A percentile compares a stretch with the other conserved stretches of the same genome.
phyloP scores from a whole-genome alignment of 1,284 basidiomycete species.

The Phellinidium pouzarii region DNA sequence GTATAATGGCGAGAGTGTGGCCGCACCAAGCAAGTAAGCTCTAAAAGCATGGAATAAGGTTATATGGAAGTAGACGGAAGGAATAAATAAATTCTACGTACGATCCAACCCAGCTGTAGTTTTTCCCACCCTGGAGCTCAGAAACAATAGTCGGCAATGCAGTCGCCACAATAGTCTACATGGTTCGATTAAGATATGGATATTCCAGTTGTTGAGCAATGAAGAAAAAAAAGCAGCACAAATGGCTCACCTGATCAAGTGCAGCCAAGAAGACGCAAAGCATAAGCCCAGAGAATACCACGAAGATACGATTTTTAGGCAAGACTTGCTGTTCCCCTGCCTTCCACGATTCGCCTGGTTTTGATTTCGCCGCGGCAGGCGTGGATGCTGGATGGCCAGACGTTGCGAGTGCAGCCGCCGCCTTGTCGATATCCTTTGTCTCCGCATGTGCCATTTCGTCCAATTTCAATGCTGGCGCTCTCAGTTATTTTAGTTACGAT shows the following conservation, averaged over 20 bases:
- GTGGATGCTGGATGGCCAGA: too few species aligned
- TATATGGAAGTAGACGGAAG: conserved; percentile 5
- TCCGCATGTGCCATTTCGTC: not conserved
- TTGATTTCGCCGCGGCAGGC: conserved; percentile 20
- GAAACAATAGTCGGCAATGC: conserved; percentile 75
- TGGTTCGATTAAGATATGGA: not conserved
- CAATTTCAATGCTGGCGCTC: too few species aligned
- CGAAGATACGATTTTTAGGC: conserved; percentile 33
- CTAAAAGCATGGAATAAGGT: conserved; percentile 29
- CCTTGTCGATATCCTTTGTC: not conserved
- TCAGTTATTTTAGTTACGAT: too few species aligned
- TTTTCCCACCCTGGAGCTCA: conserved; percentile 58
- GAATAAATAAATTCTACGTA: conserved; percentile 25
- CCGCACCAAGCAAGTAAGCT: conserved; percentile 67
- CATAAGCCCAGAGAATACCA: conserved; percentile 38
- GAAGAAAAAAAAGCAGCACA: too few species aligned
- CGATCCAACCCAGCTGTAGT: conserved; percentile 77
- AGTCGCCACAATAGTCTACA: conserved; percentile 69
- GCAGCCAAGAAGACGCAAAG: conserved; percentile 38
- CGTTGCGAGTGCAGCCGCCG: too few species aligned
- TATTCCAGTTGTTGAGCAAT: too few species aligned
- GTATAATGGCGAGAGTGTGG: conserved; percentile 64
- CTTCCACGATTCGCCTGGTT: conserved; percentile 32
- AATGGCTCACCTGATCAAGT: conserved; percentile 32
- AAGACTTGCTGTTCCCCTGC: conserved; percentile 33